Evolutionary conservation across 257 asterid species (phyloP).

Genomic region (Rubia yunnanensis): DNA sequence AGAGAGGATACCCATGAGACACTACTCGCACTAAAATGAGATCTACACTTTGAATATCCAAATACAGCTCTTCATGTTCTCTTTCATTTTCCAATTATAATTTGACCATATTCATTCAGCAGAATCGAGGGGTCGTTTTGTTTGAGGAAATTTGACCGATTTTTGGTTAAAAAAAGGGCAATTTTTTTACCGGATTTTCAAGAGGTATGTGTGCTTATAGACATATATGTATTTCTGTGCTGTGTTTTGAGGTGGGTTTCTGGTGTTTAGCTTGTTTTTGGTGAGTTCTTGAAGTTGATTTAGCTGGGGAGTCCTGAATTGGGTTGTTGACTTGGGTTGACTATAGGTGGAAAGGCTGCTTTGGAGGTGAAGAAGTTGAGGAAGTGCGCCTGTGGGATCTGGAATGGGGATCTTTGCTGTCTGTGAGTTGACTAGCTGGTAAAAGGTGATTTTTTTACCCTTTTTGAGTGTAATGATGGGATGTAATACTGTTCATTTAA

Average conservation of each 20-base stretch:
- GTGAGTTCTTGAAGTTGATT: slow-evolving; percentile 3
- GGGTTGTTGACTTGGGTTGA: slow-evolving; percentile 12
- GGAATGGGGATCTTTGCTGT: slow-evolving; percentile 16
- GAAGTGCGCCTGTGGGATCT: slow-evolving; percentile 15
- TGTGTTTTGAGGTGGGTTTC: slow-evolving; percentile 1
- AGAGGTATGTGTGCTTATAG: not conserved
- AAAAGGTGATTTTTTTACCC: slow-evolving; percentile 13
- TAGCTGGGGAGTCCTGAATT: slow-evolving; percentile 6
- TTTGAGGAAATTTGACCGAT: slow-evolving; percentile 1
- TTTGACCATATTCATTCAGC: slow-evolving; percentile 6
- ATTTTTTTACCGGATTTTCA: not conserved
- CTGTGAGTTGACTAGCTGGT: slow-evolving; percentile 12
- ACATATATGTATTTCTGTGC: not conserved
- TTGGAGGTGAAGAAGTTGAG: slow-evolving; percentile 11
- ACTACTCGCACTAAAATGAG: slow-evolving; percentile 10
- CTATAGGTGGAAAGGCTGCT: slow-evolving; percentile 3
- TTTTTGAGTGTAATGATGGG: not conserved
- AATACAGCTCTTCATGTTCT: slow-evolving; percentile 8
- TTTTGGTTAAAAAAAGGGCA: slow-evolving; percentile 6
- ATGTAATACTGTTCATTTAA: not conserved
- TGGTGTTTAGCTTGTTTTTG: slow-evolving; percentile 7
- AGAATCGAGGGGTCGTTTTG: slow-evolving; percentile 13
- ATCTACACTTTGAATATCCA: slow-evolving; percentile 27
- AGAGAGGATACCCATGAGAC: not conserved
- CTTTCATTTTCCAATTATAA: not conserved